Conservation (phyloP, 257 asterid genomes). For the Ajuga chamaepitys region DNA sequence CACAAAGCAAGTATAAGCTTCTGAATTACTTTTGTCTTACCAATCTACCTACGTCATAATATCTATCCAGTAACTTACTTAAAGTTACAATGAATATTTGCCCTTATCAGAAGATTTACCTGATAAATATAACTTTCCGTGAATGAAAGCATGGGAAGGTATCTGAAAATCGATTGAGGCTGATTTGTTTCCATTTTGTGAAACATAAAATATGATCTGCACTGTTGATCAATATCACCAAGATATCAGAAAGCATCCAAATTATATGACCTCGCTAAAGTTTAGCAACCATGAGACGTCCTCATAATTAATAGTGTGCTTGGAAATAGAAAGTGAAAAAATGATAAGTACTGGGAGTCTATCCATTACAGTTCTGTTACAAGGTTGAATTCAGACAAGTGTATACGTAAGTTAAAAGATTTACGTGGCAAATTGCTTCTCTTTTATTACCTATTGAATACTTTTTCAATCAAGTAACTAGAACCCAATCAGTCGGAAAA, state of each 20-base stretch:
- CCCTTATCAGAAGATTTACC: constrained; percentile 32
- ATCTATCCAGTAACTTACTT: not conserved
- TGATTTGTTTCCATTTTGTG: constrained; percentile 67
- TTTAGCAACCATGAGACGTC: constrained; percentile 6
- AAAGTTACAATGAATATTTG: not conserved
- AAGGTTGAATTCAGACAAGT: not conserved
- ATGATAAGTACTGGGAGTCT: not conserved
- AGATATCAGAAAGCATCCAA: constrained; percentile 3
- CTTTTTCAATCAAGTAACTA: not conserved
- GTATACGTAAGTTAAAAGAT: not conserved
- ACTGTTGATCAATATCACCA: constrained; percentile 35
- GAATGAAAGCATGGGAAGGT: constrained; percentile 83
- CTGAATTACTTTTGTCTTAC: not conserved
- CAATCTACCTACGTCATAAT: constrained; percentile 3
- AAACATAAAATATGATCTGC: constrained; percentile 92
- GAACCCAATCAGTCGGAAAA: not conserved
- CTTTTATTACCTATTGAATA: too few relatives aligned
- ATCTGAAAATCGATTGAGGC: constrained; percentile 56
- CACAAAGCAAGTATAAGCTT: not conserved
- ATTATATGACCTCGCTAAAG: not conserved
- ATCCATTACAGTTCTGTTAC: not conserved
- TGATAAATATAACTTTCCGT: constrained; percentile 91
- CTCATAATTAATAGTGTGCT: not conserved
- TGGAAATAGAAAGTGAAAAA: not conserved
- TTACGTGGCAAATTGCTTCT: too few relatives aligned